A percentile compares a stretch with the other conserved stretches of the same genome.
Evolutionary conservation across 2,329 filamentous ascomycete species (phyloP).

Genomic region (Sporothrix phasma): DNA sequence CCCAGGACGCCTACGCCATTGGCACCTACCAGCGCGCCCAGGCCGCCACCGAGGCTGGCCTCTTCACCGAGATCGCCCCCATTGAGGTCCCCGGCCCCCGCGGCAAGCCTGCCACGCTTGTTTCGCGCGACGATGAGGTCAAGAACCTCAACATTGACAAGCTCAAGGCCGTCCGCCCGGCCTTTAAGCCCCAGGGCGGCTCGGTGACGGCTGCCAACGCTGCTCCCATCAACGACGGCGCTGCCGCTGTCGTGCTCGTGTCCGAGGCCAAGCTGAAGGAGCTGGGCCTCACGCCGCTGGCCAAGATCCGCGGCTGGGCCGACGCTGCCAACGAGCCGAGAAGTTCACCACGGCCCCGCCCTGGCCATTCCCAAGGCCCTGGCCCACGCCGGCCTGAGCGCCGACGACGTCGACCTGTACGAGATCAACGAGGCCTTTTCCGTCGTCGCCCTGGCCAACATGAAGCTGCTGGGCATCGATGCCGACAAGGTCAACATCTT

Average conservation of each 20-base stretch:
- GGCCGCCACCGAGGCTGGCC: conserved; percentile 68
- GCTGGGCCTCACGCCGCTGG: conserved; percentile 81
- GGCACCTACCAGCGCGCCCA: conserved; percentile 90
- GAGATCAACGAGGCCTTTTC: conserved; percentile 99
- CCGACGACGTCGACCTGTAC: conserved; percentile 76
- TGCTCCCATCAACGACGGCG: conserved; percentile 90
- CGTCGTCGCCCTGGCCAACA: conserved; percentile 89
- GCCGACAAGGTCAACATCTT: conserved; percentile 90
- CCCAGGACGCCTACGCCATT: conserved; percentile 94
- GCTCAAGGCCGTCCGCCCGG: conserved; percentile 74
- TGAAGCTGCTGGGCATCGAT: conserved; percentile 74
- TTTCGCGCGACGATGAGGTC: conserved; percentile 87
- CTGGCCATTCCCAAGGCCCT: conserved; percentile 95
- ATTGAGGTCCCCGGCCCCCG: conserved; percentile 79
- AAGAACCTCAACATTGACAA: conserved; percentile 86
- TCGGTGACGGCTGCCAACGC: conserved; percentile 96
- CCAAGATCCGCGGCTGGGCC: conserved; percentile 95
- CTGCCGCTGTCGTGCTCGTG: conserved; percentile 82
- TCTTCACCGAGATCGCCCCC: conserved; percentile 84
- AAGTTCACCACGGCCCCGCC: conserved; percentile 90
- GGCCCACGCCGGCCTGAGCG: conserved; percentile 78
- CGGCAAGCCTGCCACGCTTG: conserved; percentile 72
- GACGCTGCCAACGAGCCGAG: conserved; percentile 81
- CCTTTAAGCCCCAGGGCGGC: conserved; percentile 68
- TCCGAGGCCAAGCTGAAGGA: conserved; percentile 91